Conservation (phyloP, 805 yeast species). For the Candida pini region DNA sequence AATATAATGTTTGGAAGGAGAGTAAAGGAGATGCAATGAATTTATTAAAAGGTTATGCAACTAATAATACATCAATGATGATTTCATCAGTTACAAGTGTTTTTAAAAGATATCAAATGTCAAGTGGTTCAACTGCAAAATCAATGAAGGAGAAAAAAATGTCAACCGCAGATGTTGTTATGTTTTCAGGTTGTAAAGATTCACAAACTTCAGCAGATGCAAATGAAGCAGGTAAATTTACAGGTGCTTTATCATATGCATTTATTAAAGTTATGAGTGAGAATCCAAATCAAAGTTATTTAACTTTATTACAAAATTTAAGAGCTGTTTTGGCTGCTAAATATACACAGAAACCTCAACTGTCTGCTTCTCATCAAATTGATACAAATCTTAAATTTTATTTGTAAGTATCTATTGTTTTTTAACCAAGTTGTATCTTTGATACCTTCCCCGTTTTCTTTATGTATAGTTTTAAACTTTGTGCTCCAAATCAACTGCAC, state of each 20-base stretch:
- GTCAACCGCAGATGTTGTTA: conserved; percentile 71
- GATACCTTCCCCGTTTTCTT: background rate
- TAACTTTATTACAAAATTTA: conserved; percentile 66
- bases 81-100: conserved; percentile 33
- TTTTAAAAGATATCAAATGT: conserved; percentile 27
- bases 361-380: conserved; percentile 76
- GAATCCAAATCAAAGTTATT: conserved; percentile 62
- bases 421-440: background rate
- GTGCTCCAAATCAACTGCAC: too few relatives aligned
- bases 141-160: conserved; percentile 50
- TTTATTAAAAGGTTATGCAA: conserved; percentile 53
- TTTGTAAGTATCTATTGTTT: conserved; percentile 22
- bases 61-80: conserved; percentile 47
- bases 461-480: too few relatives aligned
- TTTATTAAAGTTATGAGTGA: conserved; percentile 57
- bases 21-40: conserved; percentile 62
- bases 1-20: conserved; percentile 71
- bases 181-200: conserved; percentile 79
- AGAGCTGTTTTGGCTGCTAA: conserved; percentile 55
- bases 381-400: conserved; percentile 44
- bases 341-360: conserved; percentile 79
- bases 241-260: conserved; percentile 86
- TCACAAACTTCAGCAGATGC: conserved; percentile 83
- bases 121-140: conserved; percentile 30
- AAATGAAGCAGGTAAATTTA: conserved; percentile 57